Evolutionary conservation across 164 flowering plant genomes (phyloP), one percentile per base, ranked within the genome.

Genomic region (Platanus orientalis): DNA sequence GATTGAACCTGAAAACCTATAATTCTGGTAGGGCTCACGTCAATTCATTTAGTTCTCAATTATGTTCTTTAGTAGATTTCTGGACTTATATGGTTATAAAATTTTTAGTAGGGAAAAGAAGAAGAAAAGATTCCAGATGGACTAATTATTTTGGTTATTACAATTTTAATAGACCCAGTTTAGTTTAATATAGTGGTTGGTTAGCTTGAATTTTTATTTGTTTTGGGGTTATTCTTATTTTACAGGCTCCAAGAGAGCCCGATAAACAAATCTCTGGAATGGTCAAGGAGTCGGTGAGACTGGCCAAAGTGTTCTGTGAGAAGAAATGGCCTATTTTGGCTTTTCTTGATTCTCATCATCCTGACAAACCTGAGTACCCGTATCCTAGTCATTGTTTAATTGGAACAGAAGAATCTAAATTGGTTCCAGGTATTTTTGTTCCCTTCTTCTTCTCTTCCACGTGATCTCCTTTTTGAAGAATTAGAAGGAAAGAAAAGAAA

Each of bases 381-480:
- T 89, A 87, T 74, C 98, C 95, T 71, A 86, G 90, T 72, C 98
- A 90, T 64, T 93, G 98, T 61, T 78, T 93, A 54, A 64, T 58
- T 60, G 97, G 98, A 75, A 78, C 98, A 4, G 88, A 88, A 39
- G 97, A 93, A 70, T 73, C 87, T 7, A 78, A 80, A 49, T 74
- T 93, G 19, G 75, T 73, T 48, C 75, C 80, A 32, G 74, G 67
- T 71, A 45, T 32, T 27, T 42, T 0, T 44, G 27, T 49, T 50
- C 16, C 20, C 20, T 10, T 57, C 3, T 2, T 25, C 29, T 42
- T 56, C 39, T 24, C 4, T 12, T 3, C 0, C 26, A 29, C 16
- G 21, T 62, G 42, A 14, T 7, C 12, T 36, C 42, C 42, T 36
- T 36, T 14, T 3, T 36, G 13, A 7, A 36, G 12, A 36, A 36